Conservation (phyloP, 2,329 filamentous ascomycete genomes). For the Aspergillaceae sp. region DNA sequence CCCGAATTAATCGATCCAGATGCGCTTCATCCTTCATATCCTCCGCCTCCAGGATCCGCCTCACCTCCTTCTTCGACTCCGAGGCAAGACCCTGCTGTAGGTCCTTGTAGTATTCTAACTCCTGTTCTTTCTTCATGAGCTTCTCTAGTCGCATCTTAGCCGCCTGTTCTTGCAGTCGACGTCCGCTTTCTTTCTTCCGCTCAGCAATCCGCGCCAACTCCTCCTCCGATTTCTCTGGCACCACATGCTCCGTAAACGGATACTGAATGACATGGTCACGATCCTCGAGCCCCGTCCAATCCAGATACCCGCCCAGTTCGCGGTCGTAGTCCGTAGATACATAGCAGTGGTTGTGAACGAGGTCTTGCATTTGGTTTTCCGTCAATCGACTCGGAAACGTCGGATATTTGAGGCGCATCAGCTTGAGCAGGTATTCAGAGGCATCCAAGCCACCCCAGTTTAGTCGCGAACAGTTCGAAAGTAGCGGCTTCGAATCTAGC, state of each 20-base stretch:
- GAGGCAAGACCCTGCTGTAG: constrained; percentile 64
- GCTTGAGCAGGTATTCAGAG: constrained; percentile 82
- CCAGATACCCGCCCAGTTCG: constrained; percentile 68
- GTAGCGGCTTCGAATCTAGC: constrained; percentile 71
- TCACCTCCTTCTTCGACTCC: constrained; percentile 83
- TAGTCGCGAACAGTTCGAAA: constrained; percentile 75
- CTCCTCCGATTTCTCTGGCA: constrained; percentile 87
- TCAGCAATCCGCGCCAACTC: constrained; percentile 85
- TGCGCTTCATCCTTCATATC: constrained; percentile 87
- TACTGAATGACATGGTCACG: constrained; percentile 85
- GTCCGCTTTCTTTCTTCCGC: constrained; percentile 87
- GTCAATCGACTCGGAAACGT: constrained; percentile 80
- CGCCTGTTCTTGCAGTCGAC: constrained; percentile 86
- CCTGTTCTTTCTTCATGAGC: constrained; percentile 88
- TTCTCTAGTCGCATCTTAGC: constrained; percentile 96
- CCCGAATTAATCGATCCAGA: constrained; percentile 74
- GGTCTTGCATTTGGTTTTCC: constrained; percentile 74
- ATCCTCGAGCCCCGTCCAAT: constrained; percentile 88
- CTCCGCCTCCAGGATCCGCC: constrained; percentile 75
- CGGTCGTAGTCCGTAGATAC: constrained; percentile 73
- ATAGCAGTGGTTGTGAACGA: constrained; percentile 84
- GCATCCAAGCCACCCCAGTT: constrained; percentile 93
- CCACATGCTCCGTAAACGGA: constrained; percentile 82
- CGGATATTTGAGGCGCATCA: constrained; percentile 86
- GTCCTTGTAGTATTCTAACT: constrained; percentile 86